Evolutionary conservation across 371 early-diverging fungal species (phyloP), one percentile per base, ranked within the genome.

Genomic region (Mortierella sp.): DNA sequence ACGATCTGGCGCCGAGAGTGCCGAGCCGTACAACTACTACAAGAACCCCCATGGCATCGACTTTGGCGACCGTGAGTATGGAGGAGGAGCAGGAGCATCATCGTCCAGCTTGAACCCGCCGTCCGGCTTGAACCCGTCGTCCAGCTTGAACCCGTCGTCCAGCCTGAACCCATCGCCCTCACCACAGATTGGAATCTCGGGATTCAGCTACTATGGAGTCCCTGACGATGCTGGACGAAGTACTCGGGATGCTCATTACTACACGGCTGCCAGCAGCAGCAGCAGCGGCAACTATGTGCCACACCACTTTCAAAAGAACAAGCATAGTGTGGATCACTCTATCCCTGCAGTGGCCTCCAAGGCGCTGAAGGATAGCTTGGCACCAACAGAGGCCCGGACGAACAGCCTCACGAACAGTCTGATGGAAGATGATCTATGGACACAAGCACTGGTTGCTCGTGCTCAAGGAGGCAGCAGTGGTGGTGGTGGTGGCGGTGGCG

Each of bases 381-480:
- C 63, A 14, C 22, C 47, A 7, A 14, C 19, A 1, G 40, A 27
- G 12, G 37, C 43, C 19, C 62, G 62, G 0, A 53, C 69, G 24
- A 50, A 24, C 41, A 62, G 69, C n/a, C 22, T 68, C 43, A 68
- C 62, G n/a, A 60, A 44, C 28, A 72, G 51, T 25, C 43, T 68
- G 19, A 63, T 62, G 65, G 54, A 47, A 17, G 69, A 76, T 40
- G 76, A 76, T 39, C 54, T 54, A 2, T 76, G 76, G 76, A 76
- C 76, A 8, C 60, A 64, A 37, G 69, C 76, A 1, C 54, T 76
- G 69, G 64, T 76, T 2, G 69, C 65, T 6, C 76, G 76, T 31
- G 76, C 76, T 1, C 47, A 57, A 45, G 13, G 46, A n/a, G 22
- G n/a, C 14, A 24, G 28, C 6, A 48, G 29, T 19, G 22, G 21